These are phyloP conservation scores for Pythium vanterpoolii DNA, from an alignment of 352 stramenopile genomes.

Conservation along the genomic window DNA sequence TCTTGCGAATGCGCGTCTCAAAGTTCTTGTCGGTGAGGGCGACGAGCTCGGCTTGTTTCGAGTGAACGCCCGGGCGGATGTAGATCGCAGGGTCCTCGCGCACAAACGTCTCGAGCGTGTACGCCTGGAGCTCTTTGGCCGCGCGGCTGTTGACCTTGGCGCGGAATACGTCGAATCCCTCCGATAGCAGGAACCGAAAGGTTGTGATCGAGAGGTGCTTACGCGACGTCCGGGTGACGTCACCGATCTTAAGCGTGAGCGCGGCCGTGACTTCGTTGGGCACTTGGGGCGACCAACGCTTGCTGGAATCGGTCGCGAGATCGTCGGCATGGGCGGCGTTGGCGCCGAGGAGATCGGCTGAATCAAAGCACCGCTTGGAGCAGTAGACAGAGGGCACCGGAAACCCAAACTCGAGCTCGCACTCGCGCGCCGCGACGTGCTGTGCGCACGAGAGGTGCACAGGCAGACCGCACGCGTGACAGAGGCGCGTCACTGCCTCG, in stretches of 20 bases:
- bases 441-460: conserved; percentile 37
- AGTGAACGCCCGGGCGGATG: conserved; percentile 70
- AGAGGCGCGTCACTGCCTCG: conserved; percentile 34
- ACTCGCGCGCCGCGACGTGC: conserved; percentile 35
- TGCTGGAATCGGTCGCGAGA: neutral
- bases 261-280: conserved; percentile 63
- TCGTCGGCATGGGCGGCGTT: neutral
- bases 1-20: conserved; percentile 59
- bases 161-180: conserved; percentile 73
- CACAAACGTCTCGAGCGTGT: conserved; percentile 42
- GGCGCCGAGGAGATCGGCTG: conserved; percentile 14
- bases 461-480: conserved; percentile 30
- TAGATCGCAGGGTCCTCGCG: conserved; percentile 68
- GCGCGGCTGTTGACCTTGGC: conserved; percentile 63
- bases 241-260: conserved; percentile 76
- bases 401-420: conserved; percentile 35
- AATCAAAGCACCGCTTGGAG: conserved; percentile 41
- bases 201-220: conserved; percentile 55
- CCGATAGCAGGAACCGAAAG: conserved; percentile 66
- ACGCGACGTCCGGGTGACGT: conserved; percentile 62
- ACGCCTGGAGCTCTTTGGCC: conserved; percentile 44
- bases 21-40: conserved; percentile 64
- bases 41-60: conserved; percentile 80
- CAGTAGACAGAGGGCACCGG: conserved; percentile 29
- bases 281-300: conserved; percentile 30